A percentile compares a stretch with the other conserved stretches of the same genome.
These are phyloP conservation scores for Cyberlindnera maclurae DNA, from an alignment of 805 yeast genomes.

Conservation along the genomic window DNA sequence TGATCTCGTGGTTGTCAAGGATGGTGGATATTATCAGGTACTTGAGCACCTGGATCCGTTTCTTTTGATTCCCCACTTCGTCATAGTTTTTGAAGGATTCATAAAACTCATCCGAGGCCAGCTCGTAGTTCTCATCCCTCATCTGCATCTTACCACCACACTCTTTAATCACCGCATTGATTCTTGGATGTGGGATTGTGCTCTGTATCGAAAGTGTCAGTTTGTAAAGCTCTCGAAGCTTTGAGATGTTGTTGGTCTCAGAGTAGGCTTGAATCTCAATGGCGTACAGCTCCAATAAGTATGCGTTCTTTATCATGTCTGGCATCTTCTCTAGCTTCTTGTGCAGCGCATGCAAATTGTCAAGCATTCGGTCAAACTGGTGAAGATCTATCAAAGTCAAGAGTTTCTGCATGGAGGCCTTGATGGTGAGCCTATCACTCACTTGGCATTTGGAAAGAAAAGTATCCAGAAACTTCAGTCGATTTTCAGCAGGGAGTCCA, in stretches of 20 bases:
- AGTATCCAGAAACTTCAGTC: conserved; percentile 26
- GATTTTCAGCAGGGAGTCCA: conserved; percentile 7
- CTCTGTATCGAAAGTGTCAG: conserved; percentile 42
- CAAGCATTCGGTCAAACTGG: conserved; percentile 27
- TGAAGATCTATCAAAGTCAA: conserved; percentile 28
- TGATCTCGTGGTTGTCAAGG: conserved; percentile 39
- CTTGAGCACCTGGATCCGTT: conserved; percentile 50
- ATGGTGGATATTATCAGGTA: conserved; percentile 56
- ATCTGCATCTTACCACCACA: conserved; percentile 68
- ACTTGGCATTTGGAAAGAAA: conserved; percentile 22
- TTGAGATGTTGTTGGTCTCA: conserved; percentile 29
- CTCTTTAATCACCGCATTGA: conserved; percentile 68
- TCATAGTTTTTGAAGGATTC: conserved; percentile 55
- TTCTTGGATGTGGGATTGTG: conserved; percentile 70
- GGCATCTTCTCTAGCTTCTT: conserved; percentile 29
- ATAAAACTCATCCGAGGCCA: conserved; percentile 47
- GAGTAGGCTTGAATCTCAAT: conserved; percentile 52
- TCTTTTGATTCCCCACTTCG: conserved; percentile 56
- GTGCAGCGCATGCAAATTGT: conserved; percentile 32
- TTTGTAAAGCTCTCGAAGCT: conserved; percentile 42
- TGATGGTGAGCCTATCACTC: conserved; percentile 39
- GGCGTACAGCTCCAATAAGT: conserved; percentile 57
- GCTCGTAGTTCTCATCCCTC: conserved; percentile 49
- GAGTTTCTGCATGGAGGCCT: conserved; percentile 39
- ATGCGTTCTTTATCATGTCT: conserved; percentile 40